Evolutionary conservation across 2,329 filamentous ascomycete genomes (phyloP).

Genomic region (Pseudogymnoascus sp.): DNA sequence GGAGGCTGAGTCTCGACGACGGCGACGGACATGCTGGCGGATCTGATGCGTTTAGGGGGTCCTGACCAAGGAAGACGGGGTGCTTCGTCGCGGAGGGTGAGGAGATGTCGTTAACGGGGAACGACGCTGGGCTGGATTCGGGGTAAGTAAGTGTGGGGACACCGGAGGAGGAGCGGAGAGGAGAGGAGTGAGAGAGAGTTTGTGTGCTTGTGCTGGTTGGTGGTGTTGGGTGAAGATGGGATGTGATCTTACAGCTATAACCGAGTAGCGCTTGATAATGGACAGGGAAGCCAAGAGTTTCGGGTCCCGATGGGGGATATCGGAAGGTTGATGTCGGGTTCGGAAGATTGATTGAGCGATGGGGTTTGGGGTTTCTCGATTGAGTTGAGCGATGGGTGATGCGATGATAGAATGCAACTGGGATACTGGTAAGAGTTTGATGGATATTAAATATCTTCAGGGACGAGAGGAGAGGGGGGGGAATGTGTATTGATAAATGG

Average conservation of each 20-base stretch:
- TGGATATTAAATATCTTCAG: not conserved
- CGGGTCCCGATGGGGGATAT: not conserved
- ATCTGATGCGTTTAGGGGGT: conserved; percentile 54
- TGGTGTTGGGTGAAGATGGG: not conserved
- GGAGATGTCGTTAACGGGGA: not conserved
- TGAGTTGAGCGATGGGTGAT: not conserved
- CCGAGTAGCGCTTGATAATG: not conserved
- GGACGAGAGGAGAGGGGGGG: not conserved
- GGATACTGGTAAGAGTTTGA: not conserved
- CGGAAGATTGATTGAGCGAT: not conserved
- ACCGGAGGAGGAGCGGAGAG: not conserved
- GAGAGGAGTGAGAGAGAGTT: not conserved
- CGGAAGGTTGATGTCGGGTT: not conserved
- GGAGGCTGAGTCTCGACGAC: conserved; percentile 45
- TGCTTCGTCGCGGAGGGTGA: conserved; percentile 66
- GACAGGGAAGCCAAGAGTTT: not conserved
- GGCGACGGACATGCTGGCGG: conserved; percentile 52
- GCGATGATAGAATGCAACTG: not conserved
- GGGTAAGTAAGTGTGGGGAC: not conserved
- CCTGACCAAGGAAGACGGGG: conserved; percentile 95
- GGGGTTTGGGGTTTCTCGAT: not conserved
- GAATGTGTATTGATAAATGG: not conserved
- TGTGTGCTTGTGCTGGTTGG: not conserved
- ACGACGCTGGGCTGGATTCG: not conserved
- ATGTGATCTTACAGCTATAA: not conserved